A percentile compares a stretch with the other conserved stretches of the same genome.
Conservation (phyloP, 495 filamentous ascomycete genomes). For the Pyrenopolyporus hunteri region DNA sequence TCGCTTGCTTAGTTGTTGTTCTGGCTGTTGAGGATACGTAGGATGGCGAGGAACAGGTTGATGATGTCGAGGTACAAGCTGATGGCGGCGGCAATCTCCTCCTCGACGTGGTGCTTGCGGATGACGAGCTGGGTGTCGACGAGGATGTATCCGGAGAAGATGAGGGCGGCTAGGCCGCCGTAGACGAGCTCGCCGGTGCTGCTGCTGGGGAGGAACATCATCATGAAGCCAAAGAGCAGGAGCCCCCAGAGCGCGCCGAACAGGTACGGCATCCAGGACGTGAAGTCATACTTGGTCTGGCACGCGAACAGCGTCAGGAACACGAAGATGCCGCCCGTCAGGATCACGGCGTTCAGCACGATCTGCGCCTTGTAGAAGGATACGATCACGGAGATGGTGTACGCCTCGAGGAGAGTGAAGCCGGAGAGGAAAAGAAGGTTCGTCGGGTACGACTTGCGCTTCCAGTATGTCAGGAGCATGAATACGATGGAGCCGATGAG, state of each 20-base stretch:
- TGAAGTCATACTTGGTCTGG: conserved; percentile 99
- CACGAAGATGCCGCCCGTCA: conserved; percentile 92
- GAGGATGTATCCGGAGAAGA: conserved; percentile 93
- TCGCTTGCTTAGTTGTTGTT: conserved; percentile 69
- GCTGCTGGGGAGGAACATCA: conserved; percentile 79
- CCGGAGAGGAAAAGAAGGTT: conserved; percentile 91
- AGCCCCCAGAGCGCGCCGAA: conserved; percentile 89
- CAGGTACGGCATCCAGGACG: conserved; percentile 92
- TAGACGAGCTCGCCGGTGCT: conserved; percentile 83
- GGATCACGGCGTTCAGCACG: conserved; percentile 86
- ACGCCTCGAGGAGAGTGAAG: conserved; percentile 93
- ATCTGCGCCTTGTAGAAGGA: conserved; percentile 82
- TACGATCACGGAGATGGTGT: conserved; percentile 88
- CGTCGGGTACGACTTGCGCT: conserved; percentile 93
- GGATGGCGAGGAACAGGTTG: conserved; percentile 93
- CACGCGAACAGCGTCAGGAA: conserved; percentile 93
- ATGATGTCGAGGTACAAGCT: conserved; percentile 95
- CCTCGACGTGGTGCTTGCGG: conserved; percentile 94
- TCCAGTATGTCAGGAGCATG: conserved; percentile 94
- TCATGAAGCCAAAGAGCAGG: conserved; percentile 90
- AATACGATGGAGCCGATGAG: conserved; percentile 80
- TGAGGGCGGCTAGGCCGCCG: conserved; percentile 75
- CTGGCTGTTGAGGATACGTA: conserved; percentile 88
- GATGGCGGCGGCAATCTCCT: conserved; percentile 97
- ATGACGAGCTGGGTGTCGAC: conserved; percentile 96